Percentiles rank a stretch among this genome's conserved stretches.
These are phyloP conservation scores for Fusarium armeniacum DNA, from an alignment of 2,329 filamentous ascomycete species.

Conservation along the genomic window DNA sequence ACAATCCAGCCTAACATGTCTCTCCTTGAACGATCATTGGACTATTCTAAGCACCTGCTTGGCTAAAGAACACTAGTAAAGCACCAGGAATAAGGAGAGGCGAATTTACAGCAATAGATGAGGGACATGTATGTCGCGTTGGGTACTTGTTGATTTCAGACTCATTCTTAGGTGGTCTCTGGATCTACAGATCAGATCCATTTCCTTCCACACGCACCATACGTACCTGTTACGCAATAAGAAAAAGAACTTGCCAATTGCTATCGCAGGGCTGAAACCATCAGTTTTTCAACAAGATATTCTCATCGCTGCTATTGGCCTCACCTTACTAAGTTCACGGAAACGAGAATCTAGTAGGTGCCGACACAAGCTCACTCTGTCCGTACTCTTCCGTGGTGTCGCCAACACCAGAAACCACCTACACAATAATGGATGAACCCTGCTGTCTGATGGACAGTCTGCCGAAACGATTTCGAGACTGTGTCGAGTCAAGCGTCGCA, in stretches of 20 bases:
- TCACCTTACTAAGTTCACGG: neutral
- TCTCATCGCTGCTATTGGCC: neutral
- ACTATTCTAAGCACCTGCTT: constrained; percentile 8
- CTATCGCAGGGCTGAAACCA: constrained; percentile 14
- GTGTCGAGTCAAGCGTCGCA: constrained; percentile 31
- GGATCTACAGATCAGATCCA: constrained; percentile 43
- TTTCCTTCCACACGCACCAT: constrained; percentile 35
- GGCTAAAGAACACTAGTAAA: constrained; percentile 16
- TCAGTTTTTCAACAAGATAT: neutral
- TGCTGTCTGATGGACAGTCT: constrained; percentile 30
- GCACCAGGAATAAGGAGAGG: constrained; percentile 29
- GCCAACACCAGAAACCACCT: constrained; percentile 25
- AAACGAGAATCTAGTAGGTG: neutral
- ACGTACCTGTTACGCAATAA: constrained; percentile 1
- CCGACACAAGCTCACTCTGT: neutral
- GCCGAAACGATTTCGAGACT: constrained; percentile 34
- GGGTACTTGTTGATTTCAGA: constrained; percentile 20
- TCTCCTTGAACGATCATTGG: constrained; percentile 16
- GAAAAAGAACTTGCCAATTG: constrained; percentile 4
- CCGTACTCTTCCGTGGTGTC: constrained; percentile 27
- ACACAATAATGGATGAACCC: neutral
- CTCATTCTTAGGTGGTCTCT: constrained; percentile 20
- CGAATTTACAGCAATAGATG: constrained; percentile 13
- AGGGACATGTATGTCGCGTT: constrained; percentile 10
- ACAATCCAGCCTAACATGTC: constrained; percentile 8